phyloP scores from a whole-genome alignment of 768 basidiomycete genomes.

The Kondoa malvinella region DNA sequence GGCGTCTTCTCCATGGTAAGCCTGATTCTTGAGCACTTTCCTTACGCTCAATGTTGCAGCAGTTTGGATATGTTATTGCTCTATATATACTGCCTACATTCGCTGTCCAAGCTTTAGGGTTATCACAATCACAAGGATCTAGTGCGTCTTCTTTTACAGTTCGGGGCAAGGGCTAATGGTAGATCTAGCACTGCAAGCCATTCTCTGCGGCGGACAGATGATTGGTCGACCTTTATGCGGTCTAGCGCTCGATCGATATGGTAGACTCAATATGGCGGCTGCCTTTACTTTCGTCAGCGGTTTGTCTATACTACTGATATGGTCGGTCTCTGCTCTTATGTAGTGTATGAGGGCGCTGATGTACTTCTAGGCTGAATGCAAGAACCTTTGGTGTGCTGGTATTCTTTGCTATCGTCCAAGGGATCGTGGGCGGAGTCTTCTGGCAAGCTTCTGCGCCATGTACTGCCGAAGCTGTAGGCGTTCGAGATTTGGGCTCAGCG shows the following conservation, averaged over 20 bases:
- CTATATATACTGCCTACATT: constrained; percentile 29
- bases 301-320: not conserved
- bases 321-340: not conserved
- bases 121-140: constrained; percentile 30
- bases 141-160: constrained; percentile 31
- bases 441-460: not conserved
- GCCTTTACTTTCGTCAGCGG: not conserved
- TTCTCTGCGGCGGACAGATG: not conserved
- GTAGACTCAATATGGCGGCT: constrained; percentile 27
- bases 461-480: not conserved
- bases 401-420: not conserved
- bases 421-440: not conserved
- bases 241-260: constrained; percentile 27
- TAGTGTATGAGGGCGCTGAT: not conserved
- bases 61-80: constrained; percentile 28
- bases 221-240: constrained; percentile 28
- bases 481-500: not conserved
- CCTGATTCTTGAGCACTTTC: not conserved
- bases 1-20: constrained; percentile 27
- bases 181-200: not conserved
- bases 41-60: not conserved
- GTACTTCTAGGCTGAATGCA: not conserved
- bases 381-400: not conserved
- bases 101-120: constrained; percentile 28
- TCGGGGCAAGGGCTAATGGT: no score